These are phyloP conservation scores for Actinomortierella ambigua DNA, from an alignment of 371 early-diverging fungal genomes.

Conservation along the genomic window DNA sequence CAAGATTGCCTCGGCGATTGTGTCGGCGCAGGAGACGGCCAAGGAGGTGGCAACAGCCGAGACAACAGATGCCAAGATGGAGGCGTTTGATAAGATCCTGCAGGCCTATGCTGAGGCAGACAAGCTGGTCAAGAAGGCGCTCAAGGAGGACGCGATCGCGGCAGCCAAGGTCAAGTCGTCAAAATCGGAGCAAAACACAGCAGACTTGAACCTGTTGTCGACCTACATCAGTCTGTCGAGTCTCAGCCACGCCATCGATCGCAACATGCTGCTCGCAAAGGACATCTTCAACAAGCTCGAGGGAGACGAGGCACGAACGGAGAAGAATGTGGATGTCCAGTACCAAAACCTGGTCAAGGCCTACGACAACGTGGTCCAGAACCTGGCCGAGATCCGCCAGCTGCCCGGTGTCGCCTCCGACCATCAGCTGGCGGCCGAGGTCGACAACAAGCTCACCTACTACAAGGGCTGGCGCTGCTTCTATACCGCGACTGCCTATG, in stretches of 20 bases:
- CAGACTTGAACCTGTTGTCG: slow-evolving; percentile 58
- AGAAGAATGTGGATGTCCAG: slow-evolving; percentile 48
- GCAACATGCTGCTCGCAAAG: slow-evolving; percentile 54
- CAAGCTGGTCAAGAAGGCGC: slow-evolving; percentile 59
- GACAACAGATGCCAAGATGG: slow-evolving; percentile 43
- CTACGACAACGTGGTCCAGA: slow-evolving; percentile 69
- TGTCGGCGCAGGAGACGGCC: slow-evolving; percentile 48
- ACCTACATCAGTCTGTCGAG: slow-evolving; percentile 63
- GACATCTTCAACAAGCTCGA: slow-evolving; percentile 43
- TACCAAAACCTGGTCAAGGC: slow-evolving; percentile 70
- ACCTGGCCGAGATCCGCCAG: slow-evolving; percentile 58
- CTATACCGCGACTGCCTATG: slow-evolving; percentile 60
- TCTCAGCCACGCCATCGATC: slow-evolving; percentile 58
- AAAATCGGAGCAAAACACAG: slow-evolving; percentile 67
- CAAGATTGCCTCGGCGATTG: slow-evolving; percentile 47
- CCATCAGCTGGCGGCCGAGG: slow-evolving; percentile 53
- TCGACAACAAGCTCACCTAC: slow-evolving; percentile 56
- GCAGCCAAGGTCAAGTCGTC: slow-evolving; percentile 74
- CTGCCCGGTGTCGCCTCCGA: slow-evolving; percentile 59
- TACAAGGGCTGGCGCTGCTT: slow-evolving; percentile 60
- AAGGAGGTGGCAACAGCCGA: slow-evolving; percentile 11
- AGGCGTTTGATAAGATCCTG: slow-evolving; percentile 56
- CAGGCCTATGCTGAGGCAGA: slow-evolving; percentile 66
- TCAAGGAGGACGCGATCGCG: slow-evolving; percentile 72
- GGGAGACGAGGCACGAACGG: slow-evolving; percentile 19